phyloP scores from a whole-genome alignment of 495 filamentous ascomycete species.

The Hyphodiscus hymeniophilus region DNA sequence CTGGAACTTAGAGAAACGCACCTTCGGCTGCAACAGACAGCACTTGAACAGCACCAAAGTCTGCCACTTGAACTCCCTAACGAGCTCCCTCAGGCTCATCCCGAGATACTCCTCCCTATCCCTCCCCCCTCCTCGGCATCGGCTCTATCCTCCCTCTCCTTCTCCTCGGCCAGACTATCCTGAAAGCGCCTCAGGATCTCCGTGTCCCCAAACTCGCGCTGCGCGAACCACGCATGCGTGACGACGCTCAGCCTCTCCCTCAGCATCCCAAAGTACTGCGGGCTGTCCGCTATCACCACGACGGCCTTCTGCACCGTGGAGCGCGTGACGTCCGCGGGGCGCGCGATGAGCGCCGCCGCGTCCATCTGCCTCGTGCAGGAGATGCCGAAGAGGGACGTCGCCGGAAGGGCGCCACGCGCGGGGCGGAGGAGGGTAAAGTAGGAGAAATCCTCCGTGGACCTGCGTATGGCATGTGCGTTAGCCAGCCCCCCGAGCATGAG shows the following conservation, averaged over 20 bases:
- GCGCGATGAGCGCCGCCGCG: conserved; percentile 62
- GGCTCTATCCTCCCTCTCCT: conserved; percentile 50
- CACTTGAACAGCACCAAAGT: conserved; percentile 92
- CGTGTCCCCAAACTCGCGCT: conserved; percentile 63
- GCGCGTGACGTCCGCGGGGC: conserved; percentile 82
- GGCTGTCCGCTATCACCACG: conserved; percentile 90
- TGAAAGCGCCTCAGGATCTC: conserved; percentile 69
- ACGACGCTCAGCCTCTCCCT: conserved; percentile 81
- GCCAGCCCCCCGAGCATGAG: too few relatives aligned
- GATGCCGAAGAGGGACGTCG: conserved; percentile 90
- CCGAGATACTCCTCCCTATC: conserved; percentile 84
- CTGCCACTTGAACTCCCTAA: conserved; percentile 89
- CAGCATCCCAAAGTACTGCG: conserved; percentile 68
- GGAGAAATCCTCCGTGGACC: conserved; percentile 88
- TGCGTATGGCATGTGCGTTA: conserved; percentile 27
- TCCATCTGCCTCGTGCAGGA: conserved; percentile 90
- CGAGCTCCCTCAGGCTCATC: conserved; percentile 83
- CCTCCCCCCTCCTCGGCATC: conserved; percentile 58
- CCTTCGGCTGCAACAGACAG: conserved; percentile 89
- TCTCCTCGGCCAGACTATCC: conserved; percentile 66
- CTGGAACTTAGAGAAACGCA: conserved; percentile 27
- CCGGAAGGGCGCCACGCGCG: conserved; percentile 44
- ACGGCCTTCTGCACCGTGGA: conserved; percentile 97
- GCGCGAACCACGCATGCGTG: conserved; percentile 92
- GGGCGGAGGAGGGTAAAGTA: conserved; percentile 89